A percentile compares a stretch with the other conserved stretches of the same genome.
Conservation (phyloP, 2,329 filamentous ascomycete genomes). For the Cladophialophora carrionii region DNA sequence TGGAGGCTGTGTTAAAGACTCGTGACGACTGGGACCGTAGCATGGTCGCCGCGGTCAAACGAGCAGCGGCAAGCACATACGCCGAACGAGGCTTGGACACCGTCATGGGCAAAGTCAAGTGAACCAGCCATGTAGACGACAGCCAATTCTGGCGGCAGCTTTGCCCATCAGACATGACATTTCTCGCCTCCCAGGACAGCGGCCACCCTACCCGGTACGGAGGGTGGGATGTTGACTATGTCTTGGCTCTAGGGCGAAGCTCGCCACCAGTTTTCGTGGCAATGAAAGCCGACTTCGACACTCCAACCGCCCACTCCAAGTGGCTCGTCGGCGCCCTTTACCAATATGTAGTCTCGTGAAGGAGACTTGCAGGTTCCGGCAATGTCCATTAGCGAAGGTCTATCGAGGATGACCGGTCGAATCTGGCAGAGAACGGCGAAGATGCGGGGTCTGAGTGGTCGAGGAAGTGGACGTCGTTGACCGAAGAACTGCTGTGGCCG, state of each 20-base stretch:
- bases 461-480: neutral
- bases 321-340: neutral
- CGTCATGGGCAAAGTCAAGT: slow-evolving; percentile 92
- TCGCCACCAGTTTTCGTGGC: neutral
- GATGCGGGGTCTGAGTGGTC: neutral
- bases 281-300: neutral
- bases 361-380: neutral
- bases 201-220: neutral
- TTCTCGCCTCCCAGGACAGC: neutral
- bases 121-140: neutral
- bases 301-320: neutral
- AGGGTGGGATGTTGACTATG: neutral
- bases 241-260: neutral
- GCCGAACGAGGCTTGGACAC: slow-evolving; percentile 83
- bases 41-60: slow-evolving; percentile 87
- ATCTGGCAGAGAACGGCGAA: neutral
- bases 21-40: slow-evolving; percentile 92
- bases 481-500: neutral
- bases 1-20: slow-evolving; percentile 83
- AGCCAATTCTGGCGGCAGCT: slow-evolving; percentile 39
- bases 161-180: neutral
- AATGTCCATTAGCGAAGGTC: neutral
- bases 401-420: neutral
- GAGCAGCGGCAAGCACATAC: slow-evolving; percentile 80
- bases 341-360: neutral